A percentile compares a stretch with the other conserved stretches of the same genome.
Conservation (phyloP, 2,329 filamentous ascomycete genomes). For the Paracorniculantispora psalliotae region DNA sequence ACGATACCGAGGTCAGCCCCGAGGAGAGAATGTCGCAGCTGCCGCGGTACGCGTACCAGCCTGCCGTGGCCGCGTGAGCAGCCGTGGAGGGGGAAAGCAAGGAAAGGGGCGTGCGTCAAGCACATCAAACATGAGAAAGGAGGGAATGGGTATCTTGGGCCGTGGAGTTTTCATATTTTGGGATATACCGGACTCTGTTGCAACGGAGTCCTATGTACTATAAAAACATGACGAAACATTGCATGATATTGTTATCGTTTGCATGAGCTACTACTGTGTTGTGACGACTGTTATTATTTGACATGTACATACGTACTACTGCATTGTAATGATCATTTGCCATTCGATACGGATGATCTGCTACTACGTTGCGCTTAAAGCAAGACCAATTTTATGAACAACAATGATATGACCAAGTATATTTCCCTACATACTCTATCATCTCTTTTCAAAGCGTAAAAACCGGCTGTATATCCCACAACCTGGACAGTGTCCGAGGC, state of each 20-base stretch:
- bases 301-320: no score
- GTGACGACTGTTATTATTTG: neutral
- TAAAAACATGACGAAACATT: neutral
- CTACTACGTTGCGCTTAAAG: no score
- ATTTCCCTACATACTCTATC: neutral
- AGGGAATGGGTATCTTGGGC: slow-evolving; percentile 1
- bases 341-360: no score
- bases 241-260: neutral
- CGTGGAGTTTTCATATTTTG: slow-evolving; percentile 9
- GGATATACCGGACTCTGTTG: neutral
- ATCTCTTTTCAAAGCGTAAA: neutral
- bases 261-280: no score
- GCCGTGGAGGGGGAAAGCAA: neutral
- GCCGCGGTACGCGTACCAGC: slow-evolving; percentile 64
- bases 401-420: neutral
- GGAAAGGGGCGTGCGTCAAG: neutral
- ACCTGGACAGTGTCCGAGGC: neutral
- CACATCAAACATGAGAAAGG: neutral
- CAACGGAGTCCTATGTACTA: neutral
- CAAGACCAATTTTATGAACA: neutral
- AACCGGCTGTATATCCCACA: slow-evolving; percentile 1
- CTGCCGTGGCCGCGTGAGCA: slow-evolving; percentile 21
- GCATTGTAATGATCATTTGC: no score
- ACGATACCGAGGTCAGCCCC: slow-evolving; percentile 71
- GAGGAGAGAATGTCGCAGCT: slow-evolving; percentile 85